Evolutionary conservation across 176 grass and related monocot genomes (phyloP), one percentile per base, ranked within the genome.

Genomic region (Oryza meyeriana): DNA sequence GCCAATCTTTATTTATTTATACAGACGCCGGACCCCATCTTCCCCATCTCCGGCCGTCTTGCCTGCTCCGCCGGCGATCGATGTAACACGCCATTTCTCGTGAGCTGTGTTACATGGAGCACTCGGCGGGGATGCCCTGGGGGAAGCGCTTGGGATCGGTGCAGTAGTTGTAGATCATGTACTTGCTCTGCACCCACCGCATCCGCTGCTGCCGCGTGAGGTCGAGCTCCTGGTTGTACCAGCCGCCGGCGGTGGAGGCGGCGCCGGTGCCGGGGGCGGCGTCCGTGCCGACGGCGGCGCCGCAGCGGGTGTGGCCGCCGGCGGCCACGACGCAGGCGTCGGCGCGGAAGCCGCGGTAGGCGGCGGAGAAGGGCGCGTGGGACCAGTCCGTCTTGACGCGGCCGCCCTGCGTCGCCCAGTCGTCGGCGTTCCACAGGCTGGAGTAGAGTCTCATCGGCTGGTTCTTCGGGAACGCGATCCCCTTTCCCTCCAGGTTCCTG

Each of bases 151-250:
- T 97, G 33, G 84, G 86, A 81, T 97, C 94, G 14, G 87, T 84
- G 74, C 94, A 97, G 64, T 97, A 97, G 78, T 97, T 94, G 79
- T 97, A 97, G 80, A 97, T 92, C 94, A 97, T 92, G 79, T 97
- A 97, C 41, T 84, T 92, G 7, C 71, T 79, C 87, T 97, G 94
- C 70, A 92, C 91, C 91, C 67, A 86, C n/a, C 55, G 69, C 94
- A 97, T 97, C 28, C 91, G 88, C 50, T 63, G 75, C 74, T 86
- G 85, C 83, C 85, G 84, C 2, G 79, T 90, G 12, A 84, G 88
- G 66, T 97, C 94, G 17, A 97, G 87, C 78, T 97, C 89, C 79
- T 97, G 94, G 76, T 92, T 86, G 89, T 88, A 97, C 94, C 94
- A 94, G 31, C 65, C 85, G 35, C 87, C 84, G 24, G 72, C 70